phyloP scores from a whole-genome alignment of 345 rosid species.

The Leavenworthia alabamica region DNA sequence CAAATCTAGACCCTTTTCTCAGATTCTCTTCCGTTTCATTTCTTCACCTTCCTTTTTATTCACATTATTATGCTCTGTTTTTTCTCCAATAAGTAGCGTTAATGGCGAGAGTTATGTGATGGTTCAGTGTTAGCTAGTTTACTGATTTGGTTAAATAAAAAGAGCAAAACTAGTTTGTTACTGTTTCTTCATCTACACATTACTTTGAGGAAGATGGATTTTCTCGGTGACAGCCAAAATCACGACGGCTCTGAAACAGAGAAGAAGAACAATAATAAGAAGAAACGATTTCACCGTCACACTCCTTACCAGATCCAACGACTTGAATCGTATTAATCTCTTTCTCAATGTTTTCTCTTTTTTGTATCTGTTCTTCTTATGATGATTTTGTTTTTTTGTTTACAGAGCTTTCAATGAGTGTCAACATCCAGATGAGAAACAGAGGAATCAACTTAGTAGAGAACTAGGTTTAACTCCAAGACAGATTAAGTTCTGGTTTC shows the following conservation, averaged over 20 bases:
- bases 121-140: slow-evolving; percentile 20
- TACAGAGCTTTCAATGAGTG: slow-evolving; percentile 83
- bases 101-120: slow-evolving; percentile 26
- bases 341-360: not conserved
- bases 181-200: not conserved
- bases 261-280: slow-evolving; percentile 51
- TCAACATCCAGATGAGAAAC: slow-evolving; percentile 98
- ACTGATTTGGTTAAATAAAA: not conserved
- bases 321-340: slow-evolving; percentile 58
- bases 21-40: slow-evolving; percentile 29
- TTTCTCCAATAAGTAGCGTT: too few species aligned
- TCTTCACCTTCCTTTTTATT: not conserved
- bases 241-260: slow-evolving; percentile 43
- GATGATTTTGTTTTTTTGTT: not conserved
- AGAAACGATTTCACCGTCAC: slow-evolving; percentile 91
- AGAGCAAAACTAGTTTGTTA: not conserved
- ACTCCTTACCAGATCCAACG: slow-evolving; percentile 89
- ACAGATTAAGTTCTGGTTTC: slow-evolving; percentile 99
- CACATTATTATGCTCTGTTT: too few species aligned
- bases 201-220: slow-evolving; percentile 39
- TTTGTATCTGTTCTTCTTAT: not conserved
- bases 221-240: slow-evolving; percentile 21
- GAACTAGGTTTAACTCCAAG: slow-evolving; percentile 82
- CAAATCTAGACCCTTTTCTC: not conserved
- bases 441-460: slow-evolving; percentile 72